Base-by-base conservation (phyloP, 2,329 filamentous ascomycete species). In the Aspergillus sclerotialis region DNA sequence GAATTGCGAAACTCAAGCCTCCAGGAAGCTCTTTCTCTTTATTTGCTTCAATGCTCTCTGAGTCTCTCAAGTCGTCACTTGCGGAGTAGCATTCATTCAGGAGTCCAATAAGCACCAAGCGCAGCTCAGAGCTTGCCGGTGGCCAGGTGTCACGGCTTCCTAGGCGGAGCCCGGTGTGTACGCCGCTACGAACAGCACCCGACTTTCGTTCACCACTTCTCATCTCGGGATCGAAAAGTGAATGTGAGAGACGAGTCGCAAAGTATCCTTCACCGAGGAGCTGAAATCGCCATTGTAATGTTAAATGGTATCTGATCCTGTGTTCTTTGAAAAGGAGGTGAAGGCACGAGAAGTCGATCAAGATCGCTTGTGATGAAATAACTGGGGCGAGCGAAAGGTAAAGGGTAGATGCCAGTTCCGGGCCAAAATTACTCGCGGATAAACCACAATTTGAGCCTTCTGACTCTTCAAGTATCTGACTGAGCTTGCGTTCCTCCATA, bases 101-200 rank as follows among this genome's bases (percentile, higher is more conserved):
- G 1, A 96, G 75, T 0, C 87, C 88, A 74, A 89, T 93, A 12
- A 98, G 69, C 1, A 86, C 86, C 4, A 96, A 70, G 7, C 88
- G 78, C n/a, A 98, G 66, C 57, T 96, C 92, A 0, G 89, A 95
- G 57, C 85, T 93, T 15, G 88, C 88, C 4, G 92, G 92, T 16
- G 92, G 92, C 92, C 92, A 96, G 19, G 73, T 85, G 36, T 85
- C 79, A 49, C 87, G 76, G 2, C 76, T 78, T n/a, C 84, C 84
- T 1, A 96, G 69, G 26, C 88, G 82, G 26, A 96, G 69, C 1
- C 92, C 90, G 70, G 94, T 90, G 10, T 76, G 67, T 38, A 80
- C 75, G 31, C 84, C 81, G 29, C 76, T 76, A 7, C 80, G 74
- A 28, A 84, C 76, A 19, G 81, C 70, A 3, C 86, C 85, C 12